A percentile compares a stretch with the other conserved stretches of the same genome.
These are phyloP conservation scores for Yamadazyma spencermartinsiae DNA, from an alignment of 1,139 yeast species.

Conservation along the genomic window DNA sequence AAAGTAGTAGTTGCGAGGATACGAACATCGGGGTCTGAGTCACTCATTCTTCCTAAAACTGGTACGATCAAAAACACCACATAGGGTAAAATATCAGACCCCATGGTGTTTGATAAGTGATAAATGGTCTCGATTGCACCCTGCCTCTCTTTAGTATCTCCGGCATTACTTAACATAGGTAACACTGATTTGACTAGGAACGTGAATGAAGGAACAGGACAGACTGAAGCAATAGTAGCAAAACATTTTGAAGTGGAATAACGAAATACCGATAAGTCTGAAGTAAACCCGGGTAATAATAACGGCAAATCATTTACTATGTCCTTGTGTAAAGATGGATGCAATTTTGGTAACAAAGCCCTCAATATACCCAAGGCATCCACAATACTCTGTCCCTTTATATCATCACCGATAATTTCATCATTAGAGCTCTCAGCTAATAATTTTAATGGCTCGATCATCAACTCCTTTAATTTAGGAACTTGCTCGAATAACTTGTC, in stretches of 20 bases:
- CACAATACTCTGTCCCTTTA: conserved; percentile 75
- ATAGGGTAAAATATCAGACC: conserved; percentile 85
- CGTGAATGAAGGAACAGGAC: conserved; percentile 75
- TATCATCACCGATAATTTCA: conserved; percentile 43
- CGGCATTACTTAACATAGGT: conserved; percentile 81
- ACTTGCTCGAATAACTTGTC: conserved; percentile 55
- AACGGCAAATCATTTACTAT: conserved; percentile 49
- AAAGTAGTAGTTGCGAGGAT: conserved; percentile 91
- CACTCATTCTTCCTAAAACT: conserved; percentile 97
- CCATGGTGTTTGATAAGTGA: conserved; percentile 85
- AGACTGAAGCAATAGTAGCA: conserved; percentile 75
- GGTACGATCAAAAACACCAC: conserved; percentile 96
- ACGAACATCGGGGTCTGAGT: conserved; percentile 86
- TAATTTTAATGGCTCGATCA: conserved; percentile 63
- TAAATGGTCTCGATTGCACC: conserved; percentile 93
- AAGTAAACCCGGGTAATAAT: conserved; percentile 63
- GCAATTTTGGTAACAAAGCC: conserved; percentile 68
- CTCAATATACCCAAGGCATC: conserved; percentile 85
- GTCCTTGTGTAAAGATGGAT: conserved; percentile 46
- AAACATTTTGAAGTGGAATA: conserved; percentile 90
- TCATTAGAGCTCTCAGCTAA: conserved; percentile 28
- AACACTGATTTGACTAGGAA: conserved; percentile 74
- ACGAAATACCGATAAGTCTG: conserved; percentile 76
- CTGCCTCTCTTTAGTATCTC: conserved; percentile 76
- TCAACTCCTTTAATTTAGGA: conserved; percentile 66